Base-by-base conservation (phyloP, 2,329 filamentous ascomycete species). In the Botrytis squamosa region DNA sequence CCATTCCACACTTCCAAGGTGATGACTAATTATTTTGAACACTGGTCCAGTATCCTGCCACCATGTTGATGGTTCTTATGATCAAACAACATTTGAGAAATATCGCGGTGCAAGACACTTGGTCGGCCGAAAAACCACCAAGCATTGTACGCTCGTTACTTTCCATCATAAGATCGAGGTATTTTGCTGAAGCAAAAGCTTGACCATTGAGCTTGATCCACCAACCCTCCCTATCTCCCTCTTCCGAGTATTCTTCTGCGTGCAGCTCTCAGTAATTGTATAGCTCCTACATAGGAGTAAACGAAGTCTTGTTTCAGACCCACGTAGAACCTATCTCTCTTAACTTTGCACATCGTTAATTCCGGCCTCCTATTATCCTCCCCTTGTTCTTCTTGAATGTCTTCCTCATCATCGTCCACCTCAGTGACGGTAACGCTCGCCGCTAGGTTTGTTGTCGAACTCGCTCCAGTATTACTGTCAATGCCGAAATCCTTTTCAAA, bases 341-440 rank as follows among this genome's bases (percentile, higher is more conserved):
- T 80, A 3, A 80, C 78, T 64, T 77, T 80, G n/a, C 77, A 77
- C 57, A 80, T 74, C 7, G 65, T 71, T 29, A 81, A 75, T n/a
- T 74, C 76, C 16, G 78, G 78, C 18, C 74, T 73, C 36, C 64
- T 68, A 29, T 70, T 52, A 22, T 46, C 63, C 36, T 65, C 38
- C 40, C 62, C 10, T 6, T 49, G 67, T 18, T 10, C 46, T 33
- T 18, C 25, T 55, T 70, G 36, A 42, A 14, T 49, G 18, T 52
- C 33, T 52, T 42, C 65, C 10, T 38, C 75, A 7, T 38, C 64
- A 36, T 46, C 74, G 29, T 68, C 73, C 16, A 73, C 74, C 14
- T 68, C 66, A 0, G 66, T 42, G 4, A 68, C 25, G 12, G 66
- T 42, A 33, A 46, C 16, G 38, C 38, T 60, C 25, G 38, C 46